phyloP scores from a whole-genome alignment of 2,329 filamentous ascomycete genomes.

The Paracoccidioides brasiliensis region DNA sequence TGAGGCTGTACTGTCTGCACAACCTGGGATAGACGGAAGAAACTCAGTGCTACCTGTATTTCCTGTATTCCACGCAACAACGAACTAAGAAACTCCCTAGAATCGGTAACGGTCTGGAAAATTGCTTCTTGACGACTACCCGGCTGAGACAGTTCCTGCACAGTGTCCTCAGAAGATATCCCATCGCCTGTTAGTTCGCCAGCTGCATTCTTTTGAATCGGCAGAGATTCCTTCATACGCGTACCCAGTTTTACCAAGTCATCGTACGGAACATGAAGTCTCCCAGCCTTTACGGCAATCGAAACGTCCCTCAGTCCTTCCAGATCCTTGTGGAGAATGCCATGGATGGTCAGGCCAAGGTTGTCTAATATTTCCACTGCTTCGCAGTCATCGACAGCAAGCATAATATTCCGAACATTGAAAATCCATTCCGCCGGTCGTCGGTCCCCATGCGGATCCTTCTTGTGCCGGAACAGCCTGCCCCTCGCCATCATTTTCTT shows the following conservation, averaged over 20 bases:
- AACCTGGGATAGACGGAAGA: constrained; percentile 70
- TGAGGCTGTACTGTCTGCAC: constrained; percentile 53
- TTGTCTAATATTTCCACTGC: constrained; percentile 81
- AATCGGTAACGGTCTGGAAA: constrained; percentile 76
- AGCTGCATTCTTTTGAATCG: constrained; percentile 19
- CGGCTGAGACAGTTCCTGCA: constrained; percentile 58
- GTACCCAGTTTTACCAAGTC: constrained; percentile 48
- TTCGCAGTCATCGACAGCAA: constrained; percentile 73
- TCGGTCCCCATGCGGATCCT: constrained; percentile 48
- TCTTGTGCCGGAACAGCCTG: constrained; percentile 72
- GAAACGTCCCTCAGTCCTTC: constrained; percentile 84
- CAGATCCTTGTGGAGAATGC: constrained; percentile 69
- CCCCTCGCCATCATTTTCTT: constrained; percentile 83
- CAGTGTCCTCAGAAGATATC: constrained; percentile 57
- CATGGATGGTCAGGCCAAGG: constrained; percentile 78
- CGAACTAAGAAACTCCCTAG: constrained; percentile 81
- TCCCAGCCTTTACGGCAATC: constrained; percentile 78
- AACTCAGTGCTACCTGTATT: constrained; percentile 88
- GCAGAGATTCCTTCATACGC: constrained; percentile 27
- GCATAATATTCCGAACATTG: constrained; percentile 70
- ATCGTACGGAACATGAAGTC: constrained; percentile 81
- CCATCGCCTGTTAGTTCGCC: constrained; percentile 31
- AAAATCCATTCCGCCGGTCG: constrained; percentile 90
- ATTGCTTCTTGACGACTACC: constrained; percentile 56
- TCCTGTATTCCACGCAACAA: constrained; percentile 88